Conservation (phyloP, 2,329 filamentous ascomycete genomes). For the Aciculosporium take region DNA sequence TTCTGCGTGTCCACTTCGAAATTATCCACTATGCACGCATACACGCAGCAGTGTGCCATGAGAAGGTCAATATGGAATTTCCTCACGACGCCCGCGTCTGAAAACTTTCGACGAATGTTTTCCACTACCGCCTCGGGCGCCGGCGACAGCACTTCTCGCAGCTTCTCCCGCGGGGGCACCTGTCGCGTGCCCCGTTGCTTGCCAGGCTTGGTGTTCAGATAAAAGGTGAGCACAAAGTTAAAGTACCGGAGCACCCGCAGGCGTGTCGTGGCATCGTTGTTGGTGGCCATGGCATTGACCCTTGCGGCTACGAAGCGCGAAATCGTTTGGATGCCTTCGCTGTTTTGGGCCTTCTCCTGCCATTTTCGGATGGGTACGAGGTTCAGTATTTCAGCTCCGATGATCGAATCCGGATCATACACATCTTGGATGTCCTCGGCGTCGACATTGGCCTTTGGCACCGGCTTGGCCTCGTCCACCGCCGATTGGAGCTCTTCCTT, state of each 20-base stretch:
- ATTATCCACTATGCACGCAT: conserved; percentile 58
- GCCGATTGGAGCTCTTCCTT: conserved; percentile 49
- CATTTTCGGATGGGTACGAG: conserved; percentile 59
- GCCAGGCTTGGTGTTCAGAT: conserved; percentile 31
- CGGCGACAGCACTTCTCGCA: conserved; percentile 40
- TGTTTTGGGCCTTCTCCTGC: conserved; percentile 50
- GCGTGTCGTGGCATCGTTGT: conserved; percentile 36
- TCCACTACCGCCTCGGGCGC: conserved; percentile 50
- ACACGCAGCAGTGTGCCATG: conserved; percentile 57
- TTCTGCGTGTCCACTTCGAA: conserved; percentile 58
- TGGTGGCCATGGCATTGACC: conserved; percentile 38
- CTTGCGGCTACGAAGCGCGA: conserved; percentile 54
- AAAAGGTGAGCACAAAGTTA: conserved; percentile 41
- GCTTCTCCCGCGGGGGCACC: conserved; percentile 47
- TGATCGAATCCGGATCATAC: conserved; percentile 51
- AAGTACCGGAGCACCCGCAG: conserved; percentile 48
- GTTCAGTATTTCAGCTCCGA: conserved; percentile 53
- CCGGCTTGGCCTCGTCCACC: conserved; percentile 55
- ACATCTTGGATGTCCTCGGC: conserved; percentile 58
- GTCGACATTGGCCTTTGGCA: conserved; percentile 53
- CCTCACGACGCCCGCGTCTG: conserved; percentile 46
- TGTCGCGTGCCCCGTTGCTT: conserved; percentile 31
- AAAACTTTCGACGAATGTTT: conserved; percentile 55
- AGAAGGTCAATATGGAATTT: conserved; percentile 61
- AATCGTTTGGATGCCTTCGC: conserved; percentile 39